Conservation (phyloP, 257 asterid genomes). For the Capsicum rhomboideum region DNA sequence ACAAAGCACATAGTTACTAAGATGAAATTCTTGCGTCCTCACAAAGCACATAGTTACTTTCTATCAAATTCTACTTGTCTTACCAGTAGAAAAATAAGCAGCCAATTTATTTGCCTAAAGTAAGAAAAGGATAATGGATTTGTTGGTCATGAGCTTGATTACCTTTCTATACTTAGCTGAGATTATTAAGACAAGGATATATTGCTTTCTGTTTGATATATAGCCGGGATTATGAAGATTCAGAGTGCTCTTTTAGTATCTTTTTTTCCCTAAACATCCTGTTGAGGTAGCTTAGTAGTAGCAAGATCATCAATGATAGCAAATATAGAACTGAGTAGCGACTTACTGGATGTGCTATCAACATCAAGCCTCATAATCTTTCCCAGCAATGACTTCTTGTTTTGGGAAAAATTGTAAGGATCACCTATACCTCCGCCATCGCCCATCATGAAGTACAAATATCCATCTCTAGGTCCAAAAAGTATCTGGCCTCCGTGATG, state of each 20-base stretch:
- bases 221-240: neutral
- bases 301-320: neutral
- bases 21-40: too few relatives aligned
- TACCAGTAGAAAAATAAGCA: neutral
- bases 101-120: neutral
- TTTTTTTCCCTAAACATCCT: neutral
- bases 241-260: neutral
- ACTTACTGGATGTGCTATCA: constrained; percentile 73
- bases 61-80: neutral
- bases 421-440: constrained; percentile 82
- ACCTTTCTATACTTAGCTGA: neutral
- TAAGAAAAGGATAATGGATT: neutral
- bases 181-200: neutral
- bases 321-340: neutral
- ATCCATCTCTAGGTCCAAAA: constrained; percentile 86
- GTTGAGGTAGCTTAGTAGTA: neutral
- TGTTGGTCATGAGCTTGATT: neutral
- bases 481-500: constrained; percentile 92
- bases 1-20: too few relatives aligned
- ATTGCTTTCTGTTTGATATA: neutral
- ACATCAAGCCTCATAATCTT: constrained; percentile 88
- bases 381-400: constrained; percentile 87
- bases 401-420: constrained; percentile 81
- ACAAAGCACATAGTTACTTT: neutral
- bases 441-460: constrained; percentile 94